Evolutionary conservation across 768 basidiomycete species (phyloP).

Genomic region (Boletus vinaceobasis): DNA sequence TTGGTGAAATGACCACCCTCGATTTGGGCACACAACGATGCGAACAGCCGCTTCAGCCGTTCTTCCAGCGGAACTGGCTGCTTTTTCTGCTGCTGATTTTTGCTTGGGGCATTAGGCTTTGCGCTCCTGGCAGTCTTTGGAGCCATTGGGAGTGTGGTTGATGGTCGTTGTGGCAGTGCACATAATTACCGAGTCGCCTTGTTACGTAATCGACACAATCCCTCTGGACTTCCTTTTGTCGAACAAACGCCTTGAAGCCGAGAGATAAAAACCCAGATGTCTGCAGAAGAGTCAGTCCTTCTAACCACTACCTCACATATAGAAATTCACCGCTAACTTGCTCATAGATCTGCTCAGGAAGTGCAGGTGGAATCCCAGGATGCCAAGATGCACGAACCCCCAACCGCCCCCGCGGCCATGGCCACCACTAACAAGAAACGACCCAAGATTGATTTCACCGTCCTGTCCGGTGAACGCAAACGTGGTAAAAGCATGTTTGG

Average conservation of each 20-base stretch:
- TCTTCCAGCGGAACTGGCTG: constrained; percentile 21
- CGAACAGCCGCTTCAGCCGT: constrained; percentile 59
- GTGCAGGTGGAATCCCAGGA: constrained; percentile 30
- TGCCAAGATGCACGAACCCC: constrained; percentile 36
- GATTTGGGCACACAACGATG: constrained; percentile 80
- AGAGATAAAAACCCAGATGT: constrained; percentile 39
- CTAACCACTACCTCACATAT: constrained; percentile 1
- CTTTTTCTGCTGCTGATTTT: constrained; percentile 17
- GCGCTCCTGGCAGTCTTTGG: constrained; percentile 12
- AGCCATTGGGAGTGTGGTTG: constrained; percentile 13
- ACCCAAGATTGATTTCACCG: constrained; percentile 67
- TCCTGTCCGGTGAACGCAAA: constrained; percentile 60
- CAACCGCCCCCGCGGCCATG: constrained; percentile 47
- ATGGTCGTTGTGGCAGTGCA: constrained; percentile 11
- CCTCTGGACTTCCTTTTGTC: background rate
- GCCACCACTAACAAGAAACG: constrained; percentile 53
- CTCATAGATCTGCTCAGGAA: constrained; percentile 30
- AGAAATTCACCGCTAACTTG: background rate
- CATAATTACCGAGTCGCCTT: constrained; percentile 16
- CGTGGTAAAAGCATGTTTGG: constrained; percentile 89
- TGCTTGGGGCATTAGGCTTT: constrained; percentile 5
- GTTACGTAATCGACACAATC: constrained; percentile 19
- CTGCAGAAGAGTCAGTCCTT: constrained; percentile 48
- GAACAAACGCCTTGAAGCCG: background rate
- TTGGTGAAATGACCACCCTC: constrained; percentile 85